Evolutionary conservation across 1,284 basidiomycete genomes (phyloP).

Genomic region (Moniliella sp.): DNA sequence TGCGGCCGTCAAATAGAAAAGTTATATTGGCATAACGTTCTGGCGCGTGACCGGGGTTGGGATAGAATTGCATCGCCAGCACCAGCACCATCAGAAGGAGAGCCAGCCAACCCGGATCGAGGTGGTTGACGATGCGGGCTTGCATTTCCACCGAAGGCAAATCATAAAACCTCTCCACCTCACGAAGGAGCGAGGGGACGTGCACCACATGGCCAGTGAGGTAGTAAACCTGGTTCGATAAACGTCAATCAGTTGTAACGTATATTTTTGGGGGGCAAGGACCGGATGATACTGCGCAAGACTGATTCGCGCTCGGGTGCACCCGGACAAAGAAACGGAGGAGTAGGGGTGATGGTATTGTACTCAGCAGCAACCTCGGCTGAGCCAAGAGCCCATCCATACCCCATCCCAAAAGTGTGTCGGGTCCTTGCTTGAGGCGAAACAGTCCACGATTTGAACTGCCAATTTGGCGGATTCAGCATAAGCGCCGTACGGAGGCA

Average conservation of each 20-base stretch:
- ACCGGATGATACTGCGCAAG: conserved; percentile 14
- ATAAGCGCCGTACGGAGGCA: too few relatives aligned
- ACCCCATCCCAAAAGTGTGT: conserved; percentile 27
- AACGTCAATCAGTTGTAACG: conserved; percentile 17
- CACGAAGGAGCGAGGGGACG: conserved; percentile 7
- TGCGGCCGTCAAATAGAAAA: conserved; percentile 18
- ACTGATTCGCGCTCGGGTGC: conserved; percentile 18
- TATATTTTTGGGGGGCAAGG: conserved; percentile 14
- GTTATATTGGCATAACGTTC: conserved; percentile 8
- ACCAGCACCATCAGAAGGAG: conserved; percentile 20
- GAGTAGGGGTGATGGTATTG: conserved; percentile 6
- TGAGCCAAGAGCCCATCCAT: conserved; percentile 24
- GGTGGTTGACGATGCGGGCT: conserved; percentile 20
- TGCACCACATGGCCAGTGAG: conserved; percentile 17
- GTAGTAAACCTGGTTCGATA: conserved; percentile 14
- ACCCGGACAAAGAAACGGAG: conserved; percentile 6
- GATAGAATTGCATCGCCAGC: conserved; percentile 22
- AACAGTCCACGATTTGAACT: conserved; percentile 8
- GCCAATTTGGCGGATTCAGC: too few relatives aligned
- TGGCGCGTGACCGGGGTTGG: conserved; percentile 7
- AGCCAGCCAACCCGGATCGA: conserved; percentile 24
- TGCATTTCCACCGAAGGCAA: conserved; percentile 13
- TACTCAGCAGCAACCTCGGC: conserved; percentile 10
- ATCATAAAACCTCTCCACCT: conserved; percentile 20
- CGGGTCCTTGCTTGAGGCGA: conserved; percentile 14